Conservation (phyloP, 768 basidiomycete species). For the Leccinum boreale region DNA sequence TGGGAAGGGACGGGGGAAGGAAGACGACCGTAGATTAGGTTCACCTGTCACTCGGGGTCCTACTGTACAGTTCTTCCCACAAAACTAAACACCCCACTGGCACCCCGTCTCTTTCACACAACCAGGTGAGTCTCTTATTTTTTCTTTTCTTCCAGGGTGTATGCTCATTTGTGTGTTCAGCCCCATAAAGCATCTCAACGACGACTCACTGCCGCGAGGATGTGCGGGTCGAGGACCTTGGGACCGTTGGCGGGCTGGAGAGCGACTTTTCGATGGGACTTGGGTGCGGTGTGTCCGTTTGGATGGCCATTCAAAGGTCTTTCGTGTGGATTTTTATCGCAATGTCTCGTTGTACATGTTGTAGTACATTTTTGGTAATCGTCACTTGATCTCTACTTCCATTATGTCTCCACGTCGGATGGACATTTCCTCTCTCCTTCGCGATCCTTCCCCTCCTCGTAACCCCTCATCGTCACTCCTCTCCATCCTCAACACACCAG, state of each 20-base stretch:
- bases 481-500: conserved; percentile 20
- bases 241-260: conserved; percentile 89
- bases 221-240: conserved; percentile 78
- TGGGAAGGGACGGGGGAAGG: conserved; percentile 17
- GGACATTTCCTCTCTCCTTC: conserved; percentile 74
- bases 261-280: conserved; percentile 67
- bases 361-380: background rate
- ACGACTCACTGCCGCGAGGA: conserved; percentile 74
- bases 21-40: background rate
- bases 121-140: conserved; percentile 43
- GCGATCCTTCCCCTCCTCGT: conserved; percentile 27
- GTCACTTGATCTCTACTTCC: background rate
- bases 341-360: conserved; percentile 90
- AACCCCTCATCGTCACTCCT: conserved; percentile 19
- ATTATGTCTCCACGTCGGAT: conserved; percentile 64
- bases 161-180: conserved; percentile 3
- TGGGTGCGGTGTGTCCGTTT: conserved; percentile 75
- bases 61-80: conserved; percentile 36
- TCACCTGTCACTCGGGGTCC: conserved; percentile 39
- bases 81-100: conserved; percentile 18
- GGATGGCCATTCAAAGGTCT: conserved; percentile 58
- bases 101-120: conserved; percentile 20
- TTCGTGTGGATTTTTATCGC: conserved; percentile 65
- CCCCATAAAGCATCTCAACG: conserved; percentile 80
- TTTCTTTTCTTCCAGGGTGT: too few relatives aligned